A percentile compares a stretch with the other conserved stretches of the same genome.
Evolutionary conservation across 164 flowering plant species (phyloP).

Genomic region (Berberis thunbergii): DNA sequence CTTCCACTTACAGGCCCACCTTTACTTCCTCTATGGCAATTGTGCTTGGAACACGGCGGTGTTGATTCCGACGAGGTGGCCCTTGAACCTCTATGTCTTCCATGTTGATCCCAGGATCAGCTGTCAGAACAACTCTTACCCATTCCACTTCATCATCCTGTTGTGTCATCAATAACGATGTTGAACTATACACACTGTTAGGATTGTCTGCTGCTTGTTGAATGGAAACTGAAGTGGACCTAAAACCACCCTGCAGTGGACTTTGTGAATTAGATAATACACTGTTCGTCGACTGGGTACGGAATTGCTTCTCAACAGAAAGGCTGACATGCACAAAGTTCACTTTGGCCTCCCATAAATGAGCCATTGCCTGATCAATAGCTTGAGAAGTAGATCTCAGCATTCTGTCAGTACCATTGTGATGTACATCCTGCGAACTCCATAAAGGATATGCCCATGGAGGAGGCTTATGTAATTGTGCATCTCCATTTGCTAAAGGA

Average conservation of each 20-base stretch:
- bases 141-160: constrained; percentile 43
- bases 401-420: constrained; percentile 73
- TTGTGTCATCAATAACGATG: constrained; percentile 9
- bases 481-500: constrained; percentile 97
- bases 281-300: constrained; percentile 13
- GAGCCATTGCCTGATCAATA: constrained; percentile 95
- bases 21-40: constrained; percentile 97
- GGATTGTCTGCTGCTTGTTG: constrained; percentile 3
- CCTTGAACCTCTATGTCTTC: constrained; percentile 77
- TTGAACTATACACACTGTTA: constrained; percentile 7
- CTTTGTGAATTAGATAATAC: constrained; percentile 13
- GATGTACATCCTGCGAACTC: constrained; percentile 59
- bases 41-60: constrained; percentile 98
- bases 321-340: constrained; percentile 71
- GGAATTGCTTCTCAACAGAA: constrained; percentile 43
- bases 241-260: constrained; percentile 3
- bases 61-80: constrained; percentile 79
- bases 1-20: constrained; percentile 46
- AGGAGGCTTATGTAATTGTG: constrained; percentile 85
- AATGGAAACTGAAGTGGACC: constrained; percentile 12
- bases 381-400: constrained; percentile 87
- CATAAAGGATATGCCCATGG: constrained; percentile 98
- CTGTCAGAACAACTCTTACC: constrained; percentile 83
- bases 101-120: constrained; percentile 83
- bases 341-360: constrained; percentile 73